Percentiles rank a stretch among this genome's conserved stretches.
Evolutionary conservation across 306 rosid genomes (phyloP).

Genomic region (Prosopis cineraria): DNA sequence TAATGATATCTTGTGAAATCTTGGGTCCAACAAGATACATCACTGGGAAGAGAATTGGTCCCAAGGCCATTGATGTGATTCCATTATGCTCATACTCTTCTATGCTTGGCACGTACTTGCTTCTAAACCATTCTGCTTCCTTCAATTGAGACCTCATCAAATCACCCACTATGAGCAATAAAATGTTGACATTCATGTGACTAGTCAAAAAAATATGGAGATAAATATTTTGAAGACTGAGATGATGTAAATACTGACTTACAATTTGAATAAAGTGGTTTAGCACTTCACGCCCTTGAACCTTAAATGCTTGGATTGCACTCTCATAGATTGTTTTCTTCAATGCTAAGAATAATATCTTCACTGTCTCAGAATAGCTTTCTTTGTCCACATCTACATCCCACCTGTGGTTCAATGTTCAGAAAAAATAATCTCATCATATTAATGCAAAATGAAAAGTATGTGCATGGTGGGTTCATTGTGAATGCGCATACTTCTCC

Average conservation of each 20-base stretch:
- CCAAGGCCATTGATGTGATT: background rate
- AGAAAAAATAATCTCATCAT: background rate
- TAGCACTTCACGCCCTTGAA: background rate
- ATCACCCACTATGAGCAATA: conserved; percentile 52
- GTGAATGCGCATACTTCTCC: conserved; percentile 41
- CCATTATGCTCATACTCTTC: conserved; percentile 55
- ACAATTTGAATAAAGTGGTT: background rate
- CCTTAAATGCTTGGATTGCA: conserved; percentile 21
- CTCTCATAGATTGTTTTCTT: conserved; percentile 42
- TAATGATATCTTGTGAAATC: background rate
- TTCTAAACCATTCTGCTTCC: conserved; percentile 55
- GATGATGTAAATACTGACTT: background rate
- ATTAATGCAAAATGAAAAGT: background rate
- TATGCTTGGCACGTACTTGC: conserved; percentile 44
- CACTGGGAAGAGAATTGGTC: background rate
- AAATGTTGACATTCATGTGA: no score
- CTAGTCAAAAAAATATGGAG: no score
- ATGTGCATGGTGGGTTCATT: background rate
- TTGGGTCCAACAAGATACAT: background rate
- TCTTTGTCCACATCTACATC: conserved; percentile 40
- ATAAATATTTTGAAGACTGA: no score
- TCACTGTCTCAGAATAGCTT: conserved; percentile 54
- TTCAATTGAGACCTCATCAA: conserved; percentile 47
- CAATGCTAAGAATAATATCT: conserved; percentile 50
- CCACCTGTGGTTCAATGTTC: conserved; percentile 44